Percentiles rank a stretch among this genome's conserved stretches.
phyloP scores from a whole-genome alignment of 1,139 yeast genomes.

The Geotrichum reessii region DNA sequence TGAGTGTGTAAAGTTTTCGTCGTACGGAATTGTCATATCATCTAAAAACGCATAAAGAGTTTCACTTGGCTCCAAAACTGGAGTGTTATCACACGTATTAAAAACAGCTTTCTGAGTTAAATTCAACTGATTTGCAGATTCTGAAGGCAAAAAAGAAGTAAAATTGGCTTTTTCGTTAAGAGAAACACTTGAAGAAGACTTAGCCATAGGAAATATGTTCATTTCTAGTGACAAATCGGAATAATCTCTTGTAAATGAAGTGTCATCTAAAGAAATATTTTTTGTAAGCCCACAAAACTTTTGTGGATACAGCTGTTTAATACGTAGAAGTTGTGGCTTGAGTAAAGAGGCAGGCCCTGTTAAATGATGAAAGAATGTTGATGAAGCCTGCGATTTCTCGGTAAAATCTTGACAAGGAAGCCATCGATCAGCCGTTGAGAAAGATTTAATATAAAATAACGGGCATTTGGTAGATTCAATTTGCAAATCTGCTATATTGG shows the following conservation, averaged over 20 bases:
- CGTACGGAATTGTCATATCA: neutral
- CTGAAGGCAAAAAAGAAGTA: neutral
- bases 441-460: slow-evolving; percentile 25
- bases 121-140: neutral
- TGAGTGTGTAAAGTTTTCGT: neutral
- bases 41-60: neutral
- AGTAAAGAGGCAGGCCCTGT: slow-evolving; percentile 26
- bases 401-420: slow-evolving; percentile 31
- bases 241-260: neutral
- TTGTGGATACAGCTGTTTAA: slow-evolving; percentile 26
- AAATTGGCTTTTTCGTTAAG: neutral
- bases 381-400: slow-evolving; percentile 29
- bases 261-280: neutral
- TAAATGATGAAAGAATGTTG: slow-evolving; percentile 25
- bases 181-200: neutral
- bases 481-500: slow-evolving; percentile 24
- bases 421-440: slow-evolving; percentile 24
- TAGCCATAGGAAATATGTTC: neutral
- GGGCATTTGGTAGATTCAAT: slow-evolving; percentile 26
- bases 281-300: slow-evolving; percentile 5
- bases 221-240: neutral
- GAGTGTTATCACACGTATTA: neutral
- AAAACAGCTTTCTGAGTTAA: neutral
- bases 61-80: neutral
- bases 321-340: slow-evolving; percentile 21